Evolutionary conservation across 208 protist species (phyloP).

Genomic region (Acanthamoeba triangularis): DNA sequence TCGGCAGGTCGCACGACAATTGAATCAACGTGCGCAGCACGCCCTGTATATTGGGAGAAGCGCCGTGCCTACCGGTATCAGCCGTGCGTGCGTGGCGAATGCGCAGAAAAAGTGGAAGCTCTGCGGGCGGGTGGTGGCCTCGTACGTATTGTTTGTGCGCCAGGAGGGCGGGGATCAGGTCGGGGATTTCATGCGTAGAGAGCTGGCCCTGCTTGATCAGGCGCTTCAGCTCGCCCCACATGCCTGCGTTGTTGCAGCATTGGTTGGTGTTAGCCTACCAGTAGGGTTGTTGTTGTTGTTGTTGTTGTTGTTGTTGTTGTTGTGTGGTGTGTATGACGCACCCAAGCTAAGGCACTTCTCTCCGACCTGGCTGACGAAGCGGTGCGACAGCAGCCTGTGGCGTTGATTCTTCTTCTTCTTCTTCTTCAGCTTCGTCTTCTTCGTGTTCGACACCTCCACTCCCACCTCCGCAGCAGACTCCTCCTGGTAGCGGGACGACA

Average conservation of each 20-base stretch:
- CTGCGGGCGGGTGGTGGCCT: neutral
- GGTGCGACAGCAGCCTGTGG: neutral
- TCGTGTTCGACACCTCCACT: neutral
- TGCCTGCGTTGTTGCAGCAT: neutral
- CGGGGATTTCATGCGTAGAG: neutral
- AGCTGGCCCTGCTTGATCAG: conserved; percentile 16
- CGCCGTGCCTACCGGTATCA: neutral
- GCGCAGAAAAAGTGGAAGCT: neutral
- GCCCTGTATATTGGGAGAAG: neutral
- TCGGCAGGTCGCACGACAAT: neutral
- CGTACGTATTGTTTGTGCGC: neutral
- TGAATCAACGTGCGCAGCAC: neutral
- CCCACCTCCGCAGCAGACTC: neutral
- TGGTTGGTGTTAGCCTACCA: neutral
- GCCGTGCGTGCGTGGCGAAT: neutral
- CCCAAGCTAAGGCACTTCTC: conserved; percentile 11
- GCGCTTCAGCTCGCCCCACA: neutral
- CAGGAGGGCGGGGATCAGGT: neutral
- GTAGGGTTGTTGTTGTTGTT: neutral
- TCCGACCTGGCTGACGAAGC: neutral
- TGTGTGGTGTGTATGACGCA: neutral
- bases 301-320: neutral
- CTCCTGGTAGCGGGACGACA: too few relatives aligned
- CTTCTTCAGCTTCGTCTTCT: neutral
- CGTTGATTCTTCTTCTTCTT: neutral